Conservation (phyloP, 306 rosid species). For the Castanospermum australe region DNA sequence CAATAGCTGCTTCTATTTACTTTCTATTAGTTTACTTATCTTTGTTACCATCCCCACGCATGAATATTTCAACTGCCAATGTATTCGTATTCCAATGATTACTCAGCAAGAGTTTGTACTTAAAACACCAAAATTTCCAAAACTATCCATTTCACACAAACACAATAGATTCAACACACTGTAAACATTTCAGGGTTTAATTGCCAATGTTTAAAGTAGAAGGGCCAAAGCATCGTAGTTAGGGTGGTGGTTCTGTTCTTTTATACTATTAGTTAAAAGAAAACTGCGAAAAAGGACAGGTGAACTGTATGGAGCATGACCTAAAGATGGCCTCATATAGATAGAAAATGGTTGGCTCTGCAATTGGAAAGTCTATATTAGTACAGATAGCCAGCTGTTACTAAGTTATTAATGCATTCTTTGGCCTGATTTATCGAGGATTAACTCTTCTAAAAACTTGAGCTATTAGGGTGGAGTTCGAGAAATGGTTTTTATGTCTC, state of each 20-base stretch:
- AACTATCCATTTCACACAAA: neutral
- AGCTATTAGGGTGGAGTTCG: no score
- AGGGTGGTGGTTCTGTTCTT: neutral
- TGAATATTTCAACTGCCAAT: neutral
- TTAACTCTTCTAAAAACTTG: no score
- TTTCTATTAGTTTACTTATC: conserved; percentile 2
- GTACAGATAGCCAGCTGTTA: conserved; percentile 4
- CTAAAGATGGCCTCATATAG: neutral
- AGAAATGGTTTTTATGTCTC: no score
- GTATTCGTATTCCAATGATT: neutral
- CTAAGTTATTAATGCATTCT: conserved; percentile 1
- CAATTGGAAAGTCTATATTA: neutral
- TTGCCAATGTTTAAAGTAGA: neutral
- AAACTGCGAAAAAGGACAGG: neutral
- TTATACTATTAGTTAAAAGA: neutral
- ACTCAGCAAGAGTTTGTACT: neutral
- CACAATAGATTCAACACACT: neutral
- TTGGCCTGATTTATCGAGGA: neutral
- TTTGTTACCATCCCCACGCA: neutral
- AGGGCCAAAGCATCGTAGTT: neutral
- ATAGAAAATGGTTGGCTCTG: neutral
- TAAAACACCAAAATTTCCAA: neutral
- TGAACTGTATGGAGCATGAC: neutral
- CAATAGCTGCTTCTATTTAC: conserved; percentile 2
- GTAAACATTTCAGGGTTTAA: neutral